These are phyloP conservation scores for Arachnomyces sp. DNA, from an alignment of 2,329 filamentous ascomycete species.

Conservation along the genomic window DNA sequence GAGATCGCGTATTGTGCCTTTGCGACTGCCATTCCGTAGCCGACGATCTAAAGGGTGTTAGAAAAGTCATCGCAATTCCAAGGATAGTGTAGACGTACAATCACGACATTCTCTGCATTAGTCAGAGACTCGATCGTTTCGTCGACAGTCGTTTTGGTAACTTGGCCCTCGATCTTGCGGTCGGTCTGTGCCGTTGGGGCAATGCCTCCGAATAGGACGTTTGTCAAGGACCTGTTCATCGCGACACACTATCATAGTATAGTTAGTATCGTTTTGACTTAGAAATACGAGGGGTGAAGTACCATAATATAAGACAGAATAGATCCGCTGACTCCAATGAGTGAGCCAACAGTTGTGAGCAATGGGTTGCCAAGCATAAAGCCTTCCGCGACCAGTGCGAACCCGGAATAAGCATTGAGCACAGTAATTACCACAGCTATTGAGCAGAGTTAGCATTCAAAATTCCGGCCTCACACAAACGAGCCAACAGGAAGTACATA, in stretches of 20 bases:
- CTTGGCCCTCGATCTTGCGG: conserved; percentile 69
- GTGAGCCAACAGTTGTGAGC: conserved; percentile 72
- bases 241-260: conserved; percentile 56
- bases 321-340: conserved; percentile 82
- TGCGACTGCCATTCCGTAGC: conserved; percentile 89
- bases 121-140: conserved; percentile 69
- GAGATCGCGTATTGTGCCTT: conserved; percentile 88
- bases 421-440: conserved; percentile 75
- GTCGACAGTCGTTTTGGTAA: conserved; percentile 70
- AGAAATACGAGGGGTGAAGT: conserved; percentile 1
- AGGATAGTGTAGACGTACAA: conserved; percentile 37
- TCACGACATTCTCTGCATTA: conserved; percentile 75
- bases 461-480: conserved; percentile 10
- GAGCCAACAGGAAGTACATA: conserved; percentile 16
- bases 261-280: conserved; percentile 4
- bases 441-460: conserved; percentile 12
- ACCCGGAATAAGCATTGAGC: conserved; percentile 82
- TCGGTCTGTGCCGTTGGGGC: conserved; percentile 55
- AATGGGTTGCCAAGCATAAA: conserved; percentile 86
- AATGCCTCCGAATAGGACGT: conserved; percentile 80
- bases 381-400: conserved; percentile 80
- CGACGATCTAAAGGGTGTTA: conserved; percentile 48
- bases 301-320: conserved; percentile 76
- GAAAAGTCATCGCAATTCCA: conserved; percentile 3
- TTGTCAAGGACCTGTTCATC: conserved; percentile 85